Evolutionary conservation across 768 basidiomycete genomes (phyloP).

Genomic region (Cantharellus anzutake): DNA sequence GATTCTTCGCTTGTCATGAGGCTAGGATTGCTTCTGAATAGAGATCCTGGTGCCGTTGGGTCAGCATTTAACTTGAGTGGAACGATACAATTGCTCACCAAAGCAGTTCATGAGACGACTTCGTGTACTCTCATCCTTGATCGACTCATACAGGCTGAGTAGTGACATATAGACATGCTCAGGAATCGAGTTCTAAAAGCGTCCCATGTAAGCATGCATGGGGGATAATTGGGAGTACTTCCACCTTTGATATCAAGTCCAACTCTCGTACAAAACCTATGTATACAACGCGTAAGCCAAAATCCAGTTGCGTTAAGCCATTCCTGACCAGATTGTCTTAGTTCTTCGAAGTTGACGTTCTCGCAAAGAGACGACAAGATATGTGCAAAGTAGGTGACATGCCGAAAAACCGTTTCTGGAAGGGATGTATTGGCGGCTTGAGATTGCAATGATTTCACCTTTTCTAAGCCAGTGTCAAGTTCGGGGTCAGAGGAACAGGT

Average conservation of each 20-base stretch:
- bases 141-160: conserved; percentile 51
- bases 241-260: conserved; percentile 17
- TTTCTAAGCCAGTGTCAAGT: neutral
- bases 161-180: conserved; percentile 66
- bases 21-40: conserved; percentile 83
- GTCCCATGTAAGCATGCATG: conserved; percentile 2
- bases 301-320: too few species aligned
- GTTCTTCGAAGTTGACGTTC: conserved; percentile 67
- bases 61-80: neutral
- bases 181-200: conserved; percentile 43
- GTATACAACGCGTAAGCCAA: neutral
- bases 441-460: neutral
- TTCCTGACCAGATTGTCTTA: too few species aligned
- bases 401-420: conserved; percentile 1
- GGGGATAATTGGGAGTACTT: neutral
- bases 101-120: conserved; percentile 71
- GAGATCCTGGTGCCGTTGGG: conserved; percentile 36
- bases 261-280: conserved; percentile 35
- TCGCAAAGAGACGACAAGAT: conserved; percentile 77
- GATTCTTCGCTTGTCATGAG: conserved; percentile 73
- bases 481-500: neutral
- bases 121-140: conserved; percentile 35
- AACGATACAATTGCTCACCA: conserved; percentile 27
- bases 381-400: conserved; percentile 50
- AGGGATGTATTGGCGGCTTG: neutral